Evolutionary conservation across 352 stramenopile genomes (phyloP).

Genomic region (Phytophthora sansomeana): DNA sequence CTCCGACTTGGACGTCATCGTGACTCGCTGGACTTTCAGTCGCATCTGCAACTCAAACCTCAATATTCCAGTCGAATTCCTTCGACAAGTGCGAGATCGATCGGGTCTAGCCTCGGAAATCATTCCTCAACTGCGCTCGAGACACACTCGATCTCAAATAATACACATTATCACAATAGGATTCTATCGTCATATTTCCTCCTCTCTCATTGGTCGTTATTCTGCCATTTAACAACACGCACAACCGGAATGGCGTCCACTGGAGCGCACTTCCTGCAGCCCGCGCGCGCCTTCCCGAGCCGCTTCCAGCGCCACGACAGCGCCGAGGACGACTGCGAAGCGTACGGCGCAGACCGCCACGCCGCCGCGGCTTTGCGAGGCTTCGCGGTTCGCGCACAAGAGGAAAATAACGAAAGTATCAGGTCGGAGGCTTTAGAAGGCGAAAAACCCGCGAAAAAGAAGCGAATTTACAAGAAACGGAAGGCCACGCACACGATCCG

Average conservation of each 20-base stretch:
- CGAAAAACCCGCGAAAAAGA: constrained; percentile 30
- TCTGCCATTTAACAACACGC: constrained; percentile 1
- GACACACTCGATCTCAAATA: constrained; percentile 14
- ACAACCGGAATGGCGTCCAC: constrained; percentile 20
- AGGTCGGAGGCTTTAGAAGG: constrained; percentile 1
- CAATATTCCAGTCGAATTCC: constrained; percentile 18
- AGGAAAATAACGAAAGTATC: constrained; percentile 9
- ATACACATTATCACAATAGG: not conserved
- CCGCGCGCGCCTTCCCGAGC: constrained; percentile 7
- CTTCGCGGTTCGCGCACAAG: constrained; percentile 25
- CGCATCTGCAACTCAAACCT: constrained; percentile 30
- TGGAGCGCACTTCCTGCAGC: constrained; percentile 23
- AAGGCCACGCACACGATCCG: constrained; percentile 53
- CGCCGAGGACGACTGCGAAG: constrained; percentile 22
- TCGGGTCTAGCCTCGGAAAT: constrained; percentile 7
- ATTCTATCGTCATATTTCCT: constrained; percentile 3
- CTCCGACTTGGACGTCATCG: constrained; percentile 34
- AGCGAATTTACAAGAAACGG: constrained; percentile 50
- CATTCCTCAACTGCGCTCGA: constrained; percentile 19
- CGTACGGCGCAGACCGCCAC: constrained; percentile 32
- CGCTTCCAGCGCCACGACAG: constrained; percentile 29
- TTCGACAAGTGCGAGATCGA: constrained; percentile 30
- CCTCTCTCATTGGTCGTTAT: not conserved
- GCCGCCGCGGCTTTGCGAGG: constrained; percentile 31
- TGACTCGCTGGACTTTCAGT: constrained; percentile 32